These are phyloP conservation scores for Exophiala sideris DNA, from an alignment of 2,329 filamentous ascomycete genomes.

Conservation along the genomic window DNA sequence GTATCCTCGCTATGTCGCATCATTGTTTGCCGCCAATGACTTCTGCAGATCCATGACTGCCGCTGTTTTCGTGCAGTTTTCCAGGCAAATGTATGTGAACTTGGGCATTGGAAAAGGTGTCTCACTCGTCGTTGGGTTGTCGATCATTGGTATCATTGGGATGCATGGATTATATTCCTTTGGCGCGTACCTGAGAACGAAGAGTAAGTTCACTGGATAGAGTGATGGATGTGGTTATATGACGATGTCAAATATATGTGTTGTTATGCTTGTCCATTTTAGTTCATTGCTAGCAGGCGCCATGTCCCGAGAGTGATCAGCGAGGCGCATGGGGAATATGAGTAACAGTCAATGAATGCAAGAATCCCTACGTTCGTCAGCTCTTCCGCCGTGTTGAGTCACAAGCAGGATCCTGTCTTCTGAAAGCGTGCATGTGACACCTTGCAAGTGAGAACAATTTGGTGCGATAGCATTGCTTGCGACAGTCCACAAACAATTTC, in stretches of 20 bases:
- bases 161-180: conserved; percentile 19
- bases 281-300: no score
- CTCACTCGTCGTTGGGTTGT: conserved; percentile 37
- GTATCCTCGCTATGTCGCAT: conserved; percentile 28
- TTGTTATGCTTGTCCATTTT: no score
- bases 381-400: no score
- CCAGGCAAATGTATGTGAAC: conserved; percentile 34
- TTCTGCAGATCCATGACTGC: conserved; percentile 32
- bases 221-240: background rate
- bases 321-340: no score
- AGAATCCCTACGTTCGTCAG: no score
- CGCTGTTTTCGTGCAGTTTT: conserved; percentile 36
- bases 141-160: conserved; percentile 18
- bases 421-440: no score
- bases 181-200: conserved; percentile 12
- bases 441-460: no score
- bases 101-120: conserved; percentile 33
- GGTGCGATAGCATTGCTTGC: no score
- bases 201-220: conserved; percentile 22
- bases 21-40: conserved; percentile 30
- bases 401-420: no score
- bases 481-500: no score
- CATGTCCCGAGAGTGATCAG: no score
- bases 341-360: no score
- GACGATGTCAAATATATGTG: background rate